Evolutionary conservation across 345 rosid species (phyloP).

Genomic region (Eutrema heterophyllum): DNA sequence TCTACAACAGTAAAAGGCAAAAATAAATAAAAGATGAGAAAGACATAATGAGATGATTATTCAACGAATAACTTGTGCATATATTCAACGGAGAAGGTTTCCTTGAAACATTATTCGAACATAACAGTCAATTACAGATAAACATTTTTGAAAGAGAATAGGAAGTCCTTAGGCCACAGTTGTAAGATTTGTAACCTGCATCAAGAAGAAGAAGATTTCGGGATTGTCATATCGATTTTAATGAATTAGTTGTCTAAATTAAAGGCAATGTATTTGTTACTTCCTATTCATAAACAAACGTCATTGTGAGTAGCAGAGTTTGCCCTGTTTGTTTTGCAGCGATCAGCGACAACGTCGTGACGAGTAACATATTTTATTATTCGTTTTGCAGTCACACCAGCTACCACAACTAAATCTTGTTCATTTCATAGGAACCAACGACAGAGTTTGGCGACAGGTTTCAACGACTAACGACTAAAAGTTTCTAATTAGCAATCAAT

Average conservation of each 20-base stretch:
- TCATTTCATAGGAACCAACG: too few relatives aligned
- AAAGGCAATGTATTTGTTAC: background rate
- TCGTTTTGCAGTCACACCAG: too few relatives aligned
- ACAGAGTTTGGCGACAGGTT: too few relatives aligned
- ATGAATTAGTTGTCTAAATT: background rate
- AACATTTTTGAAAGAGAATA: background rate
- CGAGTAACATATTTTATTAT: too few relatives aligned
- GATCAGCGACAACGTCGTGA: too few relatives aligned
- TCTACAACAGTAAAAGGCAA: background rate
- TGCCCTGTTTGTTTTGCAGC: too few relatives aligned
- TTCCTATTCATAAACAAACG: background rate
- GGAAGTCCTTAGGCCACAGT: background rate
- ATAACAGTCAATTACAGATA: background rate
- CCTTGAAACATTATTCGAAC: constrained; percentile 7
- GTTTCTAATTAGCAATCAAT: too few relatives aligned
- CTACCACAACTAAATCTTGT: too few relatives aligned
- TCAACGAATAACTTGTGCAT: background rate
- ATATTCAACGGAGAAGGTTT: background rate
- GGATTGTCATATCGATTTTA: background rate
- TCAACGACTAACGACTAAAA: too few relatives aligned
- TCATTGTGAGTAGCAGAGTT: too few relatives aligned
- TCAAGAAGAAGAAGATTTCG: background rate
- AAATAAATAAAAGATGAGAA: background rate
- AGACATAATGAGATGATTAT: background rate
- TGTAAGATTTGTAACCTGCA: constrained; percentile 13